A percentile compares a stretch with the other conserved stretches of the same genome.
Conservation (phyloP, 345 rosid species). For the Euphorbia tirucalli region DNA sequence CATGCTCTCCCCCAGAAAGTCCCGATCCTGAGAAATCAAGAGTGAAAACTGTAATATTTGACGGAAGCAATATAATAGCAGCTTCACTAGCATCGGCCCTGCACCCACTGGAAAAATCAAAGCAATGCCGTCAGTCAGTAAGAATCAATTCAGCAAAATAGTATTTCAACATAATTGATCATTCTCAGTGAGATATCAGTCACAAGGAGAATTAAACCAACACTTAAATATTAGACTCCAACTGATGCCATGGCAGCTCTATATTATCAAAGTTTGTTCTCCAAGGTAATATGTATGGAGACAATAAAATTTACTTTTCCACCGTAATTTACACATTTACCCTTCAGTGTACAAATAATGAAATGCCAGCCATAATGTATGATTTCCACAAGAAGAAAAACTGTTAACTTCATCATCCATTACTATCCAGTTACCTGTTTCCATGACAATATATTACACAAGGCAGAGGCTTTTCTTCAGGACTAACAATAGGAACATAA, state of each 20-base stretch:
- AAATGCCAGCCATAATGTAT: too few relatives aligned
- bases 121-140: conserved; percentile 28
- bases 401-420: conserved; percentile 1
- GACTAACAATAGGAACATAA: conserved; percentile 56
- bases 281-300: too few relatives aligned
- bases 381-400: too few relatives aligned
- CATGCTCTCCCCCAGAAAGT: conserved; percentile 84
- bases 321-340: too few relatives aligned
- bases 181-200: neutral
- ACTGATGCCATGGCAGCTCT: neutral
- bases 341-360: too few relatives aligned
- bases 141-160: neutral
- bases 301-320: too few relatives aligned
- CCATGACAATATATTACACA: conserved; percentile 98
- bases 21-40: conserved; percentile 97
- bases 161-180: neutral
- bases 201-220: too few relatives aligned
- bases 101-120: conserved; percentile 72
- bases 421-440: conserved; percentile 52
- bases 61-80: conserved; percentile 78
- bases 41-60: conserved; percentile 83
- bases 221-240: too few relatives aligned
- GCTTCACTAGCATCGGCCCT: conserved; percentile 96
- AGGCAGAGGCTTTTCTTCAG: conserved; percentile 71
- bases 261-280: neutral